Conservation (phyloP, 345 rosid genomes). For the Eutrema japonicum region DNA sequence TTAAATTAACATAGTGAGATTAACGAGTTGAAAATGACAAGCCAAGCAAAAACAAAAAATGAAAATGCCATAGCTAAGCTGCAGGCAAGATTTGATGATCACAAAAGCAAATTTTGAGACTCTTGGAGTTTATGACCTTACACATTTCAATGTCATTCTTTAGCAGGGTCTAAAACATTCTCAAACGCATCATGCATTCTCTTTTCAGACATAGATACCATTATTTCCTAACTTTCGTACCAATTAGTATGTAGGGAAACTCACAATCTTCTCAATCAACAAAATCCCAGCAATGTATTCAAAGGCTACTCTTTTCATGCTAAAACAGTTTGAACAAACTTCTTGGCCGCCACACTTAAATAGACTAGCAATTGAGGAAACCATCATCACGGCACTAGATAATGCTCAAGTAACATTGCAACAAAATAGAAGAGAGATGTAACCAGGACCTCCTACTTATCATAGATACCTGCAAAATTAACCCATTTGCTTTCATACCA, state of each 20-base stretch:
- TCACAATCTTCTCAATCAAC: slow-evolving; percentile 15
- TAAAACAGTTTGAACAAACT: slow-evolving; percentile 3
- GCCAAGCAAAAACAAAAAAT: background rate
- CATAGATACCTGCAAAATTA: background rate
- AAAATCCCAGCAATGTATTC: background rate
- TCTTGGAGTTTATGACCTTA: slow-evolving; percentile 13
- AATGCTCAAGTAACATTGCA: slow-evolving; percentile 3
- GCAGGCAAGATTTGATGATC: slow-evolving; percentile 17
- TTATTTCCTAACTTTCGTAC: background rate
- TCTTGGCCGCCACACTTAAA: background rate
- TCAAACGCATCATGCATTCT: background rate
- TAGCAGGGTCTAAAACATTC: slow-evolving; percentile 10
- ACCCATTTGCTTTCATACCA: too few relatives aligned
- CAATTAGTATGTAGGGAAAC: slow-evolving; percentile 5
- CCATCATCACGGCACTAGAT: background rate
- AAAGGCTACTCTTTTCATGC: background rate
- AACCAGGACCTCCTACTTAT: background rate
- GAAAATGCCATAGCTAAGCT: slow-evolving; percentile 17
- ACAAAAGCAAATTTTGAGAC: background rate
- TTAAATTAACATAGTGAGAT: background rate
- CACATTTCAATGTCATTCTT: slow-evolving; percentile 3
- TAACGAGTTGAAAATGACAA: background rate
- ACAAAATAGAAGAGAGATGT: background rate
- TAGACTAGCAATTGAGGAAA: background rate
- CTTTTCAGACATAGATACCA: background rate